phyloP scores from a whole-genome alignment of 139 green algal genomes.

The Chlorella ohadii region DNA sequence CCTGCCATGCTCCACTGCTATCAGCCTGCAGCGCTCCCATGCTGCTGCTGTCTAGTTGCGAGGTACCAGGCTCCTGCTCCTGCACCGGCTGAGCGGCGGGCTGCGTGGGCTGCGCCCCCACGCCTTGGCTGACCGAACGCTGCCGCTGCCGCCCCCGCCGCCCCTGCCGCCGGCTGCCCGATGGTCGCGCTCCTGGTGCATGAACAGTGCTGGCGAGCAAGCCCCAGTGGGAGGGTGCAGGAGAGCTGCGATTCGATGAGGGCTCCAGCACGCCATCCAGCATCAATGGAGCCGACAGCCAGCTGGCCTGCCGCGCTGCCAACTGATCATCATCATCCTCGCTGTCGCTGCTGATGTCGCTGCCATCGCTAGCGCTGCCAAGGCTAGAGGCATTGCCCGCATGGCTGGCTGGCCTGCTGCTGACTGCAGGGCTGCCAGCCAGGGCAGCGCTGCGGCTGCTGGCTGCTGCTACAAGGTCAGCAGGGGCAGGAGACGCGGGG shows the following conservation, averaged over 20 bases:
- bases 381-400: neutral
- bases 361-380: neutral
- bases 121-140: too few relatives aligned
- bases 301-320: neutral
- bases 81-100: too few relatives aligned
- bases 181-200: neutral
- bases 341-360: neutral
- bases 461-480: neutral
- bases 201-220: too few relatives aligned
- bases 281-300: neutral
- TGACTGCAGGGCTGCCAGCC: neutral
- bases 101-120: too few relatives aligned
- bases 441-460: neutral
- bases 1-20: too few relatives aligned
- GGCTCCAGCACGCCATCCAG: neutral
- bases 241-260: neutral
- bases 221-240: neutral
- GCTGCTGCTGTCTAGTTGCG: too few relatives aligned
- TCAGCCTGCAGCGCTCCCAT: too few relatives aligned
- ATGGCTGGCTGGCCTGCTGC: neutral
- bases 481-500: neutral
- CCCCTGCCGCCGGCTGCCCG: too few relatives aligned
- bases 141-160: too few relatives aligned
- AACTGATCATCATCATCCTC: neutral
- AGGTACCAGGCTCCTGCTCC: too few relatives aligned